A percentile compares a stretch with the other conserved stretches of the same genome.
These are phyloP conservation scores for Austropuccinia psidii DNA, from an alignment of 1,284 basidiomycete species.

Conservation along the genomic window DNA sequence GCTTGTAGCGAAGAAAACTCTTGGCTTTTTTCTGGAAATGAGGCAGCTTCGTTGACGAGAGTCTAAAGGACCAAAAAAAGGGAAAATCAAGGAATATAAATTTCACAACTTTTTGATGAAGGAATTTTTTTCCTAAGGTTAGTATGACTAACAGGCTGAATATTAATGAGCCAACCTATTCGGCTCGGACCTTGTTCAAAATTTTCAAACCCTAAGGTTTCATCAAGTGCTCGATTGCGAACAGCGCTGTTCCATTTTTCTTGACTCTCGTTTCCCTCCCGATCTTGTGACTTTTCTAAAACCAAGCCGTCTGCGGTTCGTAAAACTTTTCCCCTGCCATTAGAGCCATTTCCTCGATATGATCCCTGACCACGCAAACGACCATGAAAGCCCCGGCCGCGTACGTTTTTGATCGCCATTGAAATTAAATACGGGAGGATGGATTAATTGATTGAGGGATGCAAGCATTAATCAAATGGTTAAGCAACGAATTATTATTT, in stretches of 20 bases:
- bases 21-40: conserved; percentile 58
- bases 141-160: conserved; percentile 72
- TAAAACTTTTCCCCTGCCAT: background rate
- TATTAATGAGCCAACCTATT: conserved; percentile 94
- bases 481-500: too few relatives aligned
- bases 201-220: conserved; percentile 77
- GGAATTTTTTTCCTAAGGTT: background rate
- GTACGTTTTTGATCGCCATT: conserved; percentile 13
- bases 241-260: conserved; percentile 45
- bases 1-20: conserved; percentile 42
- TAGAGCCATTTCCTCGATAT: background rate
- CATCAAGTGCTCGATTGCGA: conserved; percentile 75
- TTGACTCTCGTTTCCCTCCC: conserved; percentile 42
- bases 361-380: conserved; percentile 10
- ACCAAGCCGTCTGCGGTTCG: conserved; percentile 37
- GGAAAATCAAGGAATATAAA: conserved; percentile 28
- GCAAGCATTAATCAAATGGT: too few relatives aligned
- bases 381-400: conserved; percentile 4
- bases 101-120: background rate
- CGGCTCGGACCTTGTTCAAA: conserved; percentile 56
- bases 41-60: conserved; percentile 68
- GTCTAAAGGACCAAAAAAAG: conserved; percentile 55
- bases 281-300: conserved; percentile 39
- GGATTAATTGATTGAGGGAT: background rate
- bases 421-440: background rate